Conservation (phyloP, 2,329 filamentous ascomycete genomes). For the Xylariaceae sp. region DNA sequence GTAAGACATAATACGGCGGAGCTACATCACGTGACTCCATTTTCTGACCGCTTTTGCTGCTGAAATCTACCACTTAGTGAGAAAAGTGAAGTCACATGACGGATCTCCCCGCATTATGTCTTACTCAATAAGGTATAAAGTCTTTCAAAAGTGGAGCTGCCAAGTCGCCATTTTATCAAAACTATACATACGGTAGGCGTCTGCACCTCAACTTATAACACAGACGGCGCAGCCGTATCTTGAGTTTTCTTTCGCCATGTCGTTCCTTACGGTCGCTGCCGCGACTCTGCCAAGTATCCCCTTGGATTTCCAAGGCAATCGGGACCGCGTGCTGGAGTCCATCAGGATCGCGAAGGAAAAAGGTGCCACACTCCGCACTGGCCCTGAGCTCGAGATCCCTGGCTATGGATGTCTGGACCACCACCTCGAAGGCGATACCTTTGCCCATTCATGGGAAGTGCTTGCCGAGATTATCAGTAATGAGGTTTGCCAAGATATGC, state of each 20-base stretch:
- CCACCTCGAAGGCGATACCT: constrained; percentile 10
- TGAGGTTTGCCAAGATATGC: constrained; percentile 11
- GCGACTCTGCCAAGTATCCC: constrained; percentile 38
- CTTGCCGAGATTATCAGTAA: constrained; percentile 13
- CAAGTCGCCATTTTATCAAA: too few species aligned
- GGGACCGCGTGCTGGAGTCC: constrained; percentile 60
- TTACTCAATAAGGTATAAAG: too few species aligned
- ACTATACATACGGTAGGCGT: too few species aligned
- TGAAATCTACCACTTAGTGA: too few species aligned
- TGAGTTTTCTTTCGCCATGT: constrained; percentile 15
- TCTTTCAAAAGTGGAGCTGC: too few species aligned
- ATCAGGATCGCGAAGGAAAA: constrained; percentile 56
- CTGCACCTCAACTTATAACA: too few species aligned
- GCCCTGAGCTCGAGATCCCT: constrained; percentile 11
- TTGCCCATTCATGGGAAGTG: constrained; percentile 13
- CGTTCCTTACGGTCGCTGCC: constrained; percentile 35
- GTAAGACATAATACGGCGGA: too few species aligned
- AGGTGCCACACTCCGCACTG: constrained; percentile 11
- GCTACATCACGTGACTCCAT: too few species aligned
- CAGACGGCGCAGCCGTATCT: too few species aligned
- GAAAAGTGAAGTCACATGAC: too few species aligned
- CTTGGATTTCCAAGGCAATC: constrained; percentile 64
- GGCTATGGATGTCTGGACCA: constrained; percentile 12
- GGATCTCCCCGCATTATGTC: too few species aligned
- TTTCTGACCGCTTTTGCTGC: too few species aligned